Evolutionary conservation across 108 stramenopile species (phyloP), one percentile per base, ranked within the genome.

Genomic region (Stephanodiscus minutulus): DNA sequence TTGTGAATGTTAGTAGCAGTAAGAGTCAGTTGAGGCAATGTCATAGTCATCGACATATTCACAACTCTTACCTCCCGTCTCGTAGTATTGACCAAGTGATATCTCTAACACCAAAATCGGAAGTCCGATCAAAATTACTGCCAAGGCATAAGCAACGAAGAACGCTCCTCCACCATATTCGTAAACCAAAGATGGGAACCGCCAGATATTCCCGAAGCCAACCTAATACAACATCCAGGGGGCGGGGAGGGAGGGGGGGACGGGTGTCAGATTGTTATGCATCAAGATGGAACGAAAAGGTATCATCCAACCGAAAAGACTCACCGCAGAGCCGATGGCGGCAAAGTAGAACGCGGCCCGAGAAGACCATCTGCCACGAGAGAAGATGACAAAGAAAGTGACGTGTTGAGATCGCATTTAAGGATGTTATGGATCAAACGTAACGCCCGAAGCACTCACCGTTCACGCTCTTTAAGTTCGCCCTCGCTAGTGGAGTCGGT

Each of bases 201-300:
- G 71, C 89, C 89, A 90, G 22, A 90, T 71, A 46, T 90, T 90
- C 29, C 89, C 87, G 61, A 90, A 86, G 36, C 87, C 89, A 11
- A 90, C 85, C 31, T 33, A 5, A 5, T 2, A 33, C 31, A 33
- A 33, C 31, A 33, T 33, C 2, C 2, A 33, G 5, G 31, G 5
- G 31, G 0, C 85, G 85, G 46, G 75, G 69, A 33, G 5, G 31
- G 5, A 5, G 0, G 88, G 85, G 46, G 75, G 69, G n/a, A 84
- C 88, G 47, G 31, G 31, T 2, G 31, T 33, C 31, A 33, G 31
- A 33, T 33, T 33, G 31, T 2, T 4, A 33, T 4, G 31, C 3
- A 33, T 33, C 31, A 33, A 33, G 31, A 33, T 33, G 31, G 31
- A 33, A 5, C 5, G 31, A 33, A 33, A 33, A 33, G 2, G 31